A percentile compares a stretch with the other conserved stretches of the same genome.
phyloP scores from a whole-genome alignment of 108 stramenopile genomes.

The Cyclostephanos invisitatus region DNA sequence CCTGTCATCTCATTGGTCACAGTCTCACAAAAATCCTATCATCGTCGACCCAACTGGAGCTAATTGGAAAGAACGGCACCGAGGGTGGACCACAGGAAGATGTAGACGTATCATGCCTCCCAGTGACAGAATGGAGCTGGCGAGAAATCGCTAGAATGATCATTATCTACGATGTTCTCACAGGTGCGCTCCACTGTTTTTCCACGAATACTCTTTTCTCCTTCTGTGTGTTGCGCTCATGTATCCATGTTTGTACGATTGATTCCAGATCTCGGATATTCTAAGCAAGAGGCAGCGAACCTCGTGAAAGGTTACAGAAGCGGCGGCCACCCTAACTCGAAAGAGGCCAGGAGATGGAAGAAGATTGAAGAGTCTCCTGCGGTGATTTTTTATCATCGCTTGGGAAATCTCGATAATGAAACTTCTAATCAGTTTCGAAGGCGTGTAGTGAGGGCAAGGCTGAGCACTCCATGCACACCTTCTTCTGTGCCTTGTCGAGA shows the following conservation, averaged over 20 bases:
- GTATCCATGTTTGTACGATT: background rate
- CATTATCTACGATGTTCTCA: conserved; percentile 69
- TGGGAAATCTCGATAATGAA: conserved; percentile 38
- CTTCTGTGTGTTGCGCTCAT: background rate
- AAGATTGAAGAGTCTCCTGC: conserved; percentile 72
- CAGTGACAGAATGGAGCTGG: conserved; percentile 85
- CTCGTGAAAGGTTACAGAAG: conserved; percentile 78
- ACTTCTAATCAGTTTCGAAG: conserved; percentile 26
- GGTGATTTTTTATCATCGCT: conserved; percentile 56
- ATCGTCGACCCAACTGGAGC: conserved; percentile 68
- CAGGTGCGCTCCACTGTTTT: background rate
- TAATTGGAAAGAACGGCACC: conserved; percentile 40
- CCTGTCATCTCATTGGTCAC: conserved; percentile 10
- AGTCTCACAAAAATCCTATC: conserved; percentile 71
- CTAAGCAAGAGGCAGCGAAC: conserved; percentile 71
- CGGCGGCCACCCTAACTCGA: conserved; percentile 87
- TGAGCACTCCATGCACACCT: conserved; percentile 61
- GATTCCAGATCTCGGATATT: conserved; percentile 63
- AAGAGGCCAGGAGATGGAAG: conserved; percentile 79
- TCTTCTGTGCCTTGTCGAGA: conserved; percentile 29
- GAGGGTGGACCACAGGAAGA: conserved; percentile 45
- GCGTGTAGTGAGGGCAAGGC: conserved; percentile 30
- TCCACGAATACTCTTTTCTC: background rate
- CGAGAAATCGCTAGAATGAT: conserved; percentile 81
- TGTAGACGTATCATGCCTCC: conserved; percentile 53